phyloP scores from a whole-genome alignment of 1,284 basidiomycete genomes.

The Uromyces viciae-fabae region DNA sequence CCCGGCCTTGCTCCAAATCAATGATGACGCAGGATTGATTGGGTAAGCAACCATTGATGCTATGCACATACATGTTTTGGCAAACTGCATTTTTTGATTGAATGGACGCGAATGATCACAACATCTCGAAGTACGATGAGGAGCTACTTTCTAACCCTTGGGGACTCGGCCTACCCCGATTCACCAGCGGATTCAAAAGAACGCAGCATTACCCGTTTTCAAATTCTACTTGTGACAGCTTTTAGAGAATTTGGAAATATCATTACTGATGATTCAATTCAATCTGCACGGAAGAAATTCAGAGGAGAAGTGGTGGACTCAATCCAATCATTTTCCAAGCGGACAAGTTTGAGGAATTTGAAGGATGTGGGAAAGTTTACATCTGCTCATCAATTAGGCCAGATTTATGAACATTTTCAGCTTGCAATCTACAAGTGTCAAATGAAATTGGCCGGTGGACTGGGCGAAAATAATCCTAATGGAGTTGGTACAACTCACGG shows the following conservation, averaged over 20 bases:
- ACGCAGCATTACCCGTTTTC: slow-evolving; percentile 94
- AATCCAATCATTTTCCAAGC: slow-evolving; percentile 92
- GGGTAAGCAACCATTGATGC: slow-evolving; percentile 61
- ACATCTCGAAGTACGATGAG: slow-evolving; percentile 69
- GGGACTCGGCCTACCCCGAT: slow-evolving; percentile 87
- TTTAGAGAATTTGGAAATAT: slow-evolving; percentile 89
- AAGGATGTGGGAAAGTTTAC: slow-evolving; percentile 73
- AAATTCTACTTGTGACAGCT: slow-evolving; percentile 83
- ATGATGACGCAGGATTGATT: slow-evolving; percentile 96
- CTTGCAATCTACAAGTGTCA: slow-evolving; percentile 49
- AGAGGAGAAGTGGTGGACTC: slow-evolving; percentile 85
- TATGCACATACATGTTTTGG: not conserved
- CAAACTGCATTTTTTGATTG: slow-evolving; percentile 27
- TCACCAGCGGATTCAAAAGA: slow-evolving; percentile 76
- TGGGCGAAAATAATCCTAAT: slow-evolving; percentile 35
- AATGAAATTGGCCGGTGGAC: slow-evolving; percentile 44
- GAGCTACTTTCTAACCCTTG: slow-evolving; percentile 87
- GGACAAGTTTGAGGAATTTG: slow-evolving; percentile 87
- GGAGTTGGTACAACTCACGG: slow-evolving; percentile 38
- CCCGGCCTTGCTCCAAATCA: slow-evolving; percentile 84
- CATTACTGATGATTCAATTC: slow-evolving; percentile 93
- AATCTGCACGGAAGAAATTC: slow-evolving; percentile 77
- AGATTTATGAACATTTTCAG: slow-evolving; percentile 78
- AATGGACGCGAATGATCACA: not conserved
- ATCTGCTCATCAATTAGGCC: slow-evolving; percentile 76